These are phyloP conservation scores for Evernia prunastri DNA, from an alignment of 495 filamentous ascomycete genomes.

Conservation along the genomic window DNA sequence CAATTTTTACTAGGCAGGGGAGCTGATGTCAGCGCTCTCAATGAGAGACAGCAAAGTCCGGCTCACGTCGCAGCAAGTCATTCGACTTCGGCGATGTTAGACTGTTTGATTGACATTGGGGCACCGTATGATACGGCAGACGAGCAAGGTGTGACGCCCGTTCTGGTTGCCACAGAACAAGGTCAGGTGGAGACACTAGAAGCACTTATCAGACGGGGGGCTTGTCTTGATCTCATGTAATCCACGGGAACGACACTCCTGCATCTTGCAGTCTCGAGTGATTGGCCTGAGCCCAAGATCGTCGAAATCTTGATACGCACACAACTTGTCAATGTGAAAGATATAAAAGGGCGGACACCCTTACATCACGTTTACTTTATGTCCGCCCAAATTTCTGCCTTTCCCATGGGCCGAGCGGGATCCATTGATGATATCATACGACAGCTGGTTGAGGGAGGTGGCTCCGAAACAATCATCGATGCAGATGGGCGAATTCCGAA, in stretches of 20 bases:
- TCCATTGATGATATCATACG: neutral
- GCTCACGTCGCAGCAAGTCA: neutral
- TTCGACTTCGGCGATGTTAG: neutral
- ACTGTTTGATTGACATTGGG: neutral
- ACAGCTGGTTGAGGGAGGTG: neutral
- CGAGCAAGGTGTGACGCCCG: neutral
- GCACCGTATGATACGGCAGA: slow-evolving; percentile 3
- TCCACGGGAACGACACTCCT: neutral
- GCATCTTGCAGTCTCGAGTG: slow-evolving; percentile 1
- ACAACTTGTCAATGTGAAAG: slow-evolving; percentile 9
- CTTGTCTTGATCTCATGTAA: slow-evolving; percentile 1
- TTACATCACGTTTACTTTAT: slow-evolving; percentile 15
- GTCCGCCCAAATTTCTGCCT: neutral
- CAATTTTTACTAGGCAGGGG: neutral
- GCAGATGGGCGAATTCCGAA: neutral
- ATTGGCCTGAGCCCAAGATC: neutral
- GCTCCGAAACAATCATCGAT: neutral
- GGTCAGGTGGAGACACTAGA: neutral
- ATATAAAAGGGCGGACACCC: slow-evolving; percentile 9
- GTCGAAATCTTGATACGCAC: neutral
- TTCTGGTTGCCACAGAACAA: neutral
- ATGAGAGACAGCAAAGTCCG: neutral
- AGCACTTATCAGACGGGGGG: slow-evolving; percentile 8
- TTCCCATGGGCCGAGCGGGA: too few species aligned
- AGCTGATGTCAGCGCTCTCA: neutral